phyloP scores from a whole-genome alignment of 768 basidiomycete genomes.

The Psilocybe azurescens region DNA sequence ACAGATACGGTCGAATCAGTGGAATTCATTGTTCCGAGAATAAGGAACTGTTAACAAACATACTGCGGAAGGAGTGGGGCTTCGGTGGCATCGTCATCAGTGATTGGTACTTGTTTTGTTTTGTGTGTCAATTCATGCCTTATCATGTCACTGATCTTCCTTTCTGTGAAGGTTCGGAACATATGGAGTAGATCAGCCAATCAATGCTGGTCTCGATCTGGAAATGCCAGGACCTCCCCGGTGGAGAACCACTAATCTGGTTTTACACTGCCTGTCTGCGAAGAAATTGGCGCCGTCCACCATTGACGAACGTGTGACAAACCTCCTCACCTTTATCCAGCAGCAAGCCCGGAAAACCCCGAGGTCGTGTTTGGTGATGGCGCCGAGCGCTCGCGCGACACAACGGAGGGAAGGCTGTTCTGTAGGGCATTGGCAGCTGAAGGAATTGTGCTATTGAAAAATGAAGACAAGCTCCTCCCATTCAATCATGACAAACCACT shows the following conservation, averaged over 20 bases:
- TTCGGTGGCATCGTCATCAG: conserved; percentile 76
- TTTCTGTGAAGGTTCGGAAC: conserved; percentile 61
- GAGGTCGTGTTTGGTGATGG: conserved; percentile 70
- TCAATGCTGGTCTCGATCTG: conserved; percentile 79
- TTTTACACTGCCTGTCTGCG: conserved; percentile 40
- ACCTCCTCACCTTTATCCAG: conserved; percentile 62
- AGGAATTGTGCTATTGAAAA: conserved; percentile 72
- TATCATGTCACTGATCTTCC: background rate
- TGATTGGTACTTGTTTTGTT: conserved; percentile 61
- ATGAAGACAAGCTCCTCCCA: conserved; percentile 60
- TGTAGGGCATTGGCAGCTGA: conserved; percentile 62
- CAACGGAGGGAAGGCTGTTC: conserved; percentile 54
- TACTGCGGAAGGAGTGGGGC: conserved; percentile 79
- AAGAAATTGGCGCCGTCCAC: conserved; percentile 54
- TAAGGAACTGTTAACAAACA: conserved; percentile 56
- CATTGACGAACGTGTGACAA: conserved; percentile 55
- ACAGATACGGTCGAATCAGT: conserved; percentile 75
- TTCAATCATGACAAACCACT: conserved; percentile 41
- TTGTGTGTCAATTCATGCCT: background rate
- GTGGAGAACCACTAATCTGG: conserved; percentile 59
- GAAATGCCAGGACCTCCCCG: conserved; percentile 81
- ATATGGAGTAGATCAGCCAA: conserved; percentile 67
- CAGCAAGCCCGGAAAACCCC: conserved; percentile 58
- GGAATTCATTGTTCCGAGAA: conserved; percentile 77
- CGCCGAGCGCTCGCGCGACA: conserved; percentile 58